Evolutionary conservation across 352 stramenopile genomes (phyloP).

Genomic region (Elongisporangium senticosum): DNA sequence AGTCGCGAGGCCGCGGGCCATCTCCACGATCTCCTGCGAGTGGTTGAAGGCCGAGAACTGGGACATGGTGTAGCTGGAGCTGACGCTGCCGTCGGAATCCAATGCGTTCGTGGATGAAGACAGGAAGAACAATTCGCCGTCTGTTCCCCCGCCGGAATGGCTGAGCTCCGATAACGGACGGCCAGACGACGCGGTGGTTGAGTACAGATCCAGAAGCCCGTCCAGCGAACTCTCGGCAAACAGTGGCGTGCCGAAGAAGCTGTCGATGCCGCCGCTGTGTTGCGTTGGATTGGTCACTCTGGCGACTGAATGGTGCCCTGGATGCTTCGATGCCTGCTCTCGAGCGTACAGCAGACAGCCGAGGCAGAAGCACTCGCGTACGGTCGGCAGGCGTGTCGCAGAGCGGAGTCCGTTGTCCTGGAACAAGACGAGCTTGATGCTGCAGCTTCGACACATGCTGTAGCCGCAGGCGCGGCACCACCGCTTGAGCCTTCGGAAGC

Average conservation of each 20-base stretch:
- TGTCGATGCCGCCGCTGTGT: neutral
- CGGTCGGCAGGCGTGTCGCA: neutral
- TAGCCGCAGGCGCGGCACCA: neutral
- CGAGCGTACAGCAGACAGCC: neutral
- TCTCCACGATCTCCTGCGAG: neutral
- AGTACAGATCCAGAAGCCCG: neutral
- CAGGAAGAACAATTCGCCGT: neutral
- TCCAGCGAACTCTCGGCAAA: neutral
- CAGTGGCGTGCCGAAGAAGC: neutral
- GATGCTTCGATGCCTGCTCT: neutral
- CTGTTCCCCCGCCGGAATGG: neutral
- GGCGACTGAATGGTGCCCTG: neutral
- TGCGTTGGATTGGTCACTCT: neutral
- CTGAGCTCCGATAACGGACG: neutral
- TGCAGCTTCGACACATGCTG: neutral
- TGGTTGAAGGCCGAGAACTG: neutral
- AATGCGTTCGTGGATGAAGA: neutral
- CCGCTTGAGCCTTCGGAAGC: neutral
- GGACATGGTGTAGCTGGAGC: neutral
- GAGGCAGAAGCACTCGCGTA: neutral
- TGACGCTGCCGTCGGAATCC: neutral
- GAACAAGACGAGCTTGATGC: neutral
- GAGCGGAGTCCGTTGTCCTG: neutral
- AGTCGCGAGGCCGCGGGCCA: neutral
- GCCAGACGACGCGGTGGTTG: neutral